These are phyloP conservation scores for Artemisia annua DNA, from an alignment of 129 eudicot genomes.

Conservation along the genomic window DNA sequence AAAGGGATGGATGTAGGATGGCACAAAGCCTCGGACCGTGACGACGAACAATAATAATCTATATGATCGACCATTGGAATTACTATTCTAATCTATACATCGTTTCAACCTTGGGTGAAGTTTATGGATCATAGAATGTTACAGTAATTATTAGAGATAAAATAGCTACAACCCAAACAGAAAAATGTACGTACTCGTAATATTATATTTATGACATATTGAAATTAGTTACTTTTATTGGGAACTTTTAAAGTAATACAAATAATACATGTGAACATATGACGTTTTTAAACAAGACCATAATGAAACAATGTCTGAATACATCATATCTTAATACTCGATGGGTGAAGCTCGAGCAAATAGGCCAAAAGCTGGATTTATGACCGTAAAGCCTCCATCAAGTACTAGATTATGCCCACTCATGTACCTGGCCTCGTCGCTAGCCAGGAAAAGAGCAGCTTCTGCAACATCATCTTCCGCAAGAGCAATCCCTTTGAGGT, in stretches of 20 bases:
- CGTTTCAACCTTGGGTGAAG: no score
- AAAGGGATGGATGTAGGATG: no score
- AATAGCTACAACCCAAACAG: no score
- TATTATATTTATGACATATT: no score
- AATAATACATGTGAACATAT: no score
- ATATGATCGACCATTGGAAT: conserved; percentile 49
- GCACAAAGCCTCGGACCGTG: conserved; percentile 35
- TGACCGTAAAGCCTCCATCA: conserved; percentile 41
- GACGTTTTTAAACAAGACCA: conserved; percentile 11
- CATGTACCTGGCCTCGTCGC: conserved; percentile 35
- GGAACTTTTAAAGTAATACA: no score
- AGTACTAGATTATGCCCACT: conserved; percentile 39
- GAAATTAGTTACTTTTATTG: no score
- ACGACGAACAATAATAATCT: conserved; percentile 89
- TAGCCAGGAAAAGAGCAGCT: conserved; percentile 36
- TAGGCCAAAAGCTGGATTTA: conserved; percentile 29
- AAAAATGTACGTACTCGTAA: no score
- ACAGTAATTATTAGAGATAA: no score
- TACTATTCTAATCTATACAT: no score
- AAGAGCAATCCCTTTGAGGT: conserved; percentile 17
- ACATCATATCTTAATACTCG: not conserved
- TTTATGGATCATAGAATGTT: no score
- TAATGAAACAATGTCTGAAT: not conserved
- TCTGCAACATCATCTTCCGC: conserved; percentile 25
- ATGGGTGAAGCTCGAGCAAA: conserved; percentile 7